Conservation (phyloP, 768 basidiomycete genomes). For the Hygrocybe punicea region DNA sequence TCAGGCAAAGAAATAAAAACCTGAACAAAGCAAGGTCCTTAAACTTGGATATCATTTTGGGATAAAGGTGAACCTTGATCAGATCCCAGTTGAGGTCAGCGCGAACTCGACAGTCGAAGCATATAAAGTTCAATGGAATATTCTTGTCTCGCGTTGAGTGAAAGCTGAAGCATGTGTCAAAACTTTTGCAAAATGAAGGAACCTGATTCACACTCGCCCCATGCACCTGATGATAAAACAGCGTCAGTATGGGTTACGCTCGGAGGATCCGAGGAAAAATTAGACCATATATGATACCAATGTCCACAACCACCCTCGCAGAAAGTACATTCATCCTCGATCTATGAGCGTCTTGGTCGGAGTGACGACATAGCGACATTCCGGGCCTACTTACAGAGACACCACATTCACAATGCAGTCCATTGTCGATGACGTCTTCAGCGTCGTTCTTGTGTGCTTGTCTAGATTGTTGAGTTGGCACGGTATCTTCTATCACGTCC, state of each 20-base stretch:
- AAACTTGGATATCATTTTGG: conserved; percentile 58
- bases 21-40: conserved; percentile 70
- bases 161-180: conserved; percentile 42
- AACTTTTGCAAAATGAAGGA: neutral
- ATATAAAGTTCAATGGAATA: conserved; percentile 59
- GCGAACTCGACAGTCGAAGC: conserved; percentile 73
- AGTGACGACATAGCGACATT: neutral
- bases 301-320: conserved; percentile 72
- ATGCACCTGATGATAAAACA: conserved; percentile 35
- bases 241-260: neutral
- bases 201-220: conserved; percentile 26
- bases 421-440: conserved; percentile 33
- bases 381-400: conserved; percentile 43
- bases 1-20: conserved; percentile 29
- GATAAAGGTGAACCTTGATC: conserved; percentile 56
- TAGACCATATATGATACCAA: conserved; percentile 78
- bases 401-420: conserved; percentile 67
- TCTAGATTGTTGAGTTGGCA: conserved; percentile 6
- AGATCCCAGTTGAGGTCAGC: conserved; percentile 68
- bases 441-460: conserved; percentile 5
- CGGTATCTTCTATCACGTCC: conserved; percentile 6
- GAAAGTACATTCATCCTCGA: conserved; percentile 52
- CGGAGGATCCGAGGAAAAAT: neutral
- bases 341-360: conserved; percentile 32
- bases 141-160: conserved; percentile 57